phyloP scores from a whole-genome alignment of 2,329 filamentous ascomycete genomes.

The Xylogone sp. region DNA sequence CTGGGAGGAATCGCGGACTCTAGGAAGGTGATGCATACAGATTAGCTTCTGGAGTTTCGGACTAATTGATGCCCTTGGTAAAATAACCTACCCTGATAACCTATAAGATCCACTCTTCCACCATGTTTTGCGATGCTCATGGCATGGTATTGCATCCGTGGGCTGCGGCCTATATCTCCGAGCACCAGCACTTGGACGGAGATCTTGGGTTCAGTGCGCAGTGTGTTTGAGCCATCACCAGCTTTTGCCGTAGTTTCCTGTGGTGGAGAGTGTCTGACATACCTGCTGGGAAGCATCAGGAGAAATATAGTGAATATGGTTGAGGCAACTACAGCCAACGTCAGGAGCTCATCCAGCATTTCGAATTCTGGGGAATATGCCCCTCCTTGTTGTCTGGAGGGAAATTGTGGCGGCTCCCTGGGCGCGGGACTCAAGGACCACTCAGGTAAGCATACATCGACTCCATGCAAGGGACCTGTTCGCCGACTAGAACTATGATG shows the following conservation, averaged over 20 bases:
- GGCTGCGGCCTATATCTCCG: constrained; percentile 91
- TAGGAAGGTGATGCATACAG: constrained; percentile 20
- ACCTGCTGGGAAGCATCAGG: constrained; percentile 32
- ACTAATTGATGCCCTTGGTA: constrained; percentile 5
- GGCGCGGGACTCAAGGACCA: too few species aligned
- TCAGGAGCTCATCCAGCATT: constrained; percentile 26
- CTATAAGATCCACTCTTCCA: constrained; percentile 77
- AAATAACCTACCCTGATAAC: constrained; percentile 65
- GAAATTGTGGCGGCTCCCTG: too few species aligned
- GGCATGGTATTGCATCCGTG: constrained; percentile 98
- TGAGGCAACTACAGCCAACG: constrained; percentile 25
- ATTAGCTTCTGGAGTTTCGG: too few species aligned
- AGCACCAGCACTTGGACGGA: constrained; percentile 83
- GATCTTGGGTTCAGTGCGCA: constrained; percentile 29
- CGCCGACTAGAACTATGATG: too few species aligned
- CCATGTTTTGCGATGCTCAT: constrained; percentile 84
- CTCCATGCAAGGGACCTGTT: too few species aligned
- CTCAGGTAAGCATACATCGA: too few species aligned
- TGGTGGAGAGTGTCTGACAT: constrained; percentile 32
- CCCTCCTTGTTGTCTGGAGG: not conserved
- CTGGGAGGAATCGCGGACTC: constrained; percentile 82
- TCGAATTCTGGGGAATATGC: not conserved
- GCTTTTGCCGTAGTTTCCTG: constrained; percentile 17
- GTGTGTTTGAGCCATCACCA: constrained; percentile 5
- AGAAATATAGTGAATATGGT: constrained; percentile 28